These are phyloP conservation scores for Aureobasidium pullulans DNA, from an alignment of 2,329 filamentous ascomycete species.

Conservation along the genomic window DNA sequence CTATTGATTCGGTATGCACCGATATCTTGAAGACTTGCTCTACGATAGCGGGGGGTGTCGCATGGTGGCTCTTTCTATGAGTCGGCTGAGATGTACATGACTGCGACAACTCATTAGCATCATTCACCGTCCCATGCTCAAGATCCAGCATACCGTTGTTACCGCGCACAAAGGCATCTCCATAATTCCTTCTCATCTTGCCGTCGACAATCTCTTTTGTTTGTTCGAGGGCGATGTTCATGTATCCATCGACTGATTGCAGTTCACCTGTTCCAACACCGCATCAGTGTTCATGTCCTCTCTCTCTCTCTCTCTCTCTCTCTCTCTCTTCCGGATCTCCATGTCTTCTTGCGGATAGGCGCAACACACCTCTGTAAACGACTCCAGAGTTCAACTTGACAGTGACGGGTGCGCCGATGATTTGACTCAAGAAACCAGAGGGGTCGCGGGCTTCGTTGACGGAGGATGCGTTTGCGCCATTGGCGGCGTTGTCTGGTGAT, in stretches of 20 bases:
- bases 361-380: slow-evolving; percentile 75
- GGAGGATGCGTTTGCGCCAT: background rate
- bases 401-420: slow-evolving; percentile 87
- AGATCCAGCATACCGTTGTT: slow-evolving; percentile 66
- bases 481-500: background rate
- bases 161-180: slow-evolving; percentile 89
- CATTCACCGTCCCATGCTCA: background rate
- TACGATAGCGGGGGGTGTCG: slow-evolving; percentile 5
- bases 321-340: background rate
- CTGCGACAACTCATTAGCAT: slow-evolving; percentile 30
- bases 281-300: background rate
- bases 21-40: too few relatives aligned
- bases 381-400: slow-evolving; percentile 99
- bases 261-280: slow-evolving; percentile 64
- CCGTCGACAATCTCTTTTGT: slow-evolving; percentile 88
- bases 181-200: slow-evolving; percentile 72
- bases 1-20: too few relatives aligned
- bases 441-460: slow-evolving; percentile 73
- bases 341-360: too few relatives aligned
- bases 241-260: slow-evolving; percentile 96
- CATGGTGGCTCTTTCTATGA: slow-evolving; percentile 28
- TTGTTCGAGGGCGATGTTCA: slow-evolving; percentile 98
- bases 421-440: slow-evolving; percentile 85
- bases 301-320: background rate
- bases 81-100: slow-evolving; percentile 65